phyloP scores from a whole-genome alignment of 441 rosid species.

The Populus trichocarpa region DNA sequence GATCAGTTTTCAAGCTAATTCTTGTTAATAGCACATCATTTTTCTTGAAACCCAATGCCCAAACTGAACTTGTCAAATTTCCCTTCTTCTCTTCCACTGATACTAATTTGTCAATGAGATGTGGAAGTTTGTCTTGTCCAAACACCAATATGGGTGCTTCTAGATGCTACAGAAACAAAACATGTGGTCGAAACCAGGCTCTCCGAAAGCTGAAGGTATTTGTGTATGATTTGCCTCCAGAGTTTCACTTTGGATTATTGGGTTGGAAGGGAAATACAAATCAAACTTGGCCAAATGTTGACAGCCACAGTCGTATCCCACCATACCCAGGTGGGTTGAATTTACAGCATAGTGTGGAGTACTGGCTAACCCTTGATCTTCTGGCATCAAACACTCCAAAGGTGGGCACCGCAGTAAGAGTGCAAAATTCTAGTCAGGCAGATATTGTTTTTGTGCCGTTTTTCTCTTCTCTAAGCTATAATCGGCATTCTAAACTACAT shows the following conservation, averaged over 20 bases:
- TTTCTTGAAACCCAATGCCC: constrained; percentile 34
- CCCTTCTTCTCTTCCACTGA: constrained; percentile 28
- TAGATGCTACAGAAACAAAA: constrained; percentile 10
- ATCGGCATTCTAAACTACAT: constrained; percentile 63
- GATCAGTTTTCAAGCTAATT: constrained; percentile 56
- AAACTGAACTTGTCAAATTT: constrained; percentile 26
- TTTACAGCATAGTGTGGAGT: constrained; percentile 90
- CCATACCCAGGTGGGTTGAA: constrained; percentile 87
- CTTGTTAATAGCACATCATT: constrained; percentile 57
- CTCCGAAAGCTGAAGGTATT: constrained; percentile 62
- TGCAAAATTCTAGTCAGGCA: constrained; percentile 59
- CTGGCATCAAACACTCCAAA: constrained; percentile 54
- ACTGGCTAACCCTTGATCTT: constrained; percentile 92
- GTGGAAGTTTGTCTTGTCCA: constrained; percentile 17
- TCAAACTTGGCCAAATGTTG: constrained; percentile 67
- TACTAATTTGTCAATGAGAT: constrained; percentile 15
- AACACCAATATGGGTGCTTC: constrained; percentile 12
- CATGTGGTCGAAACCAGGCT: constrained; percentile 31
- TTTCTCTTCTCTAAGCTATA: constrained; percentile 86
- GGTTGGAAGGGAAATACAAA: constrained; percentile 61
- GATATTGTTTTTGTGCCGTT: constrained; percentile 82
- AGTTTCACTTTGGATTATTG: constrained; percentile 83
- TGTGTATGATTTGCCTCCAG: constrained; percentile 87
- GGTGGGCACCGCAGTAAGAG: constrained; percentile 52
- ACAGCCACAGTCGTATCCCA: constrained; percentile 41